Conservation (phyloP, 1,284 basidiomycete species). For the Fomes fomentarius region DNA sequence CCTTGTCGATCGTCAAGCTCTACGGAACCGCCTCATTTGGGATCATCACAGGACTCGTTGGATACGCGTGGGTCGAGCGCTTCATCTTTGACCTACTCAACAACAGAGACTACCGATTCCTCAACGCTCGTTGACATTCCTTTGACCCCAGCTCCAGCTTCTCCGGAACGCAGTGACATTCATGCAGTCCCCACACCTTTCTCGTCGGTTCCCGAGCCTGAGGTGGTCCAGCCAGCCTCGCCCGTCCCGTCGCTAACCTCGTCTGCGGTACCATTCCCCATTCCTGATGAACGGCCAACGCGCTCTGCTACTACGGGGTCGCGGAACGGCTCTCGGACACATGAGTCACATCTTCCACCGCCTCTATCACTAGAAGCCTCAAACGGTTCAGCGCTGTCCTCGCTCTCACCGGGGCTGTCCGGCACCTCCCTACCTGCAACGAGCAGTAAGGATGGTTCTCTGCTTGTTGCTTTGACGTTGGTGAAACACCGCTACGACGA, state of each 20-base stretch:
- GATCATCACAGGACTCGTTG: too few relatives aligned
- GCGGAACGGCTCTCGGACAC: not conserved
- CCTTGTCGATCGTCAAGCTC: too few relatives aligned
- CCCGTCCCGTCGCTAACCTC: too few relatives aligned
- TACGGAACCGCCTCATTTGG: too few relatives aligned
- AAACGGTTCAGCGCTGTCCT: slow-evolving; percentile 13
- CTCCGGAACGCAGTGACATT: too few relatives aligned
- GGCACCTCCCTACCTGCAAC: not conserved
- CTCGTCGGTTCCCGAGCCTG: too few relatives aligned
- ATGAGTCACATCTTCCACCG: slow-evolving; percentile 7
- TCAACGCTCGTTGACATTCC: too few relatives aligned
- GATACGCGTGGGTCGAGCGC: too few relatives aligned
- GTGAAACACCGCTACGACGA: slow-evolving; percentile 61
- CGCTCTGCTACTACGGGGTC: not conserved
- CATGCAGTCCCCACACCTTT: not conserved
- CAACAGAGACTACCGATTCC: too few relatives aligned
- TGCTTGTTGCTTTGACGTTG: slow-evolving; percentile 48
- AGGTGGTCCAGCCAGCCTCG: too few relatives aligned
- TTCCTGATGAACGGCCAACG: not conserved
- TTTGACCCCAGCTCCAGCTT: too few relatives aligned
- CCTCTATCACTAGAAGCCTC: slow-evolving; percentile 17
- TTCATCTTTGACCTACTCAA: too few relatives aligned
- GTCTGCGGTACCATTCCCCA: not conserved
- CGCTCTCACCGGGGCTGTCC: slow-evolving; percentile 1
- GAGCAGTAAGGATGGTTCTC: slow-evolving; percentile 22